Percentiles rank a stretch among this genome's conserved stretches.
Evolutionary conservation across 2,329 filamentous ascomycete species (phyloP).

Genomic region (Leptosphaerulina australis): DNA sequence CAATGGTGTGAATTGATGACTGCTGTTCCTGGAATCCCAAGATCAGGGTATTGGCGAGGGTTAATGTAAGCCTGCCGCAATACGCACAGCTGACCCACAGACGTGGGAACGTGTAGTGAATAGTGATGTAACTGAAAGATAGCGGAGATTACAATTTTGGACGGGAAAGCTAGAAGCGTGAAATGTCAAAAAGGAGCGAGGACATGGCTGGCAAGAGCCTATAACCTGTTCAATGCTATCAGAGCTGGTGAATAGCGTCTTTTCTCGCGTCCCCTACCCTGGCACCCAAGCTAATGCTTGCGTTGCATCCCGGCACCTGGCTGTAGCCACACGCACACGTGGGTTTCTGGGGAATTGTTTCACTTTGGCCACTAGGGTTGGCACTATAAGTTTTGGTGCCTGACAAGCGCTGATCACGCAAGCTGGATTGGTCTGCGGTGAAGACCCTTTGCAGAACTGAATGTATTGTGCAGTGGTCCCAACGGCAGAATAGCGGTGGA

Average conservation of each 20-base stretch:
- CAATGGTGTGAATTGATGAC: slow-evolving; percentile 30
- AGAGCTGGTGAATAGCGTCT: slow-evolving; percentile 41
- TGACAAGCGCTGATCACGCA: slow-evolving; percentile 26
- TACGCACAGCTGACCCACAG: slow-evolving; percentile 34
- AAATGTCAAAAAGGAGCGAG: slow-evolving; percentile 29
- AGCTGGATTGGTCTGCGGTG: slow-evolving; percentile 17
- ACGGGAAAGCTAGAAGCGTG: slow-evolving; percentile 18
- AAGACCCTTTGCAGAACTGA: slow-evolving; percentile 13
- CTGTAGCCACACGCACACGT: slow-evolving; percentile 46
- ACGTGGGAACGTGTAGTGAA: slow-evolving; percentile 20
- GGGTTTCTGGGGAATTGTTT: slow-evolving; percentile 49
- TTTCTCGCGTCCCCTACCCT: slow-evolving; percentile 26
- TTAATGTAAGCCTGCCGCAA: slow-evolving; percentile 33
- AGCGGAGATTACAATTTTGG: slow-evolving; percentile 27
- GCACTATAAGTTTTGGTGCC: slow-evolving; percentile 26
- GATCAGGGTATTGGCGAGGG: slow-evolving; percentile 30
- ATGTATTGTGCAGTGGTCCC: slow-evolving; percentile 15
- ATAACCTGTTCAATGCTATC: slow-evolving; percentile 41
- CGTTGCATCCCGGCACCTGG: slow-evolving; percentile 38
- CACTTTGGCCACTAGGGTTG: slow-evolving; percentile 36
- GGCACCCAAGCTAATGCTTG: slow-evolving; percentile 36
- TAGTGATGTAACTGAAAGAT: slow-evolving; percentile 20
- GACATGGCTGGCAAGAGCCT: slow-evolving; percentile 43
- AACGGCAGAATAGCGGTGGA: slow-evolving; percentile 26
- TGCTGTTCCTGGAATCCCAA: slow-evolving; percentile 30